Percentiles rank a stretch among this genome's conserved stretches.
These are phyloP conservation scores for Bothia castanella DNA, from an alignment of 1,284 basidiomycete species.

Conservation along the genomic window DNA sequence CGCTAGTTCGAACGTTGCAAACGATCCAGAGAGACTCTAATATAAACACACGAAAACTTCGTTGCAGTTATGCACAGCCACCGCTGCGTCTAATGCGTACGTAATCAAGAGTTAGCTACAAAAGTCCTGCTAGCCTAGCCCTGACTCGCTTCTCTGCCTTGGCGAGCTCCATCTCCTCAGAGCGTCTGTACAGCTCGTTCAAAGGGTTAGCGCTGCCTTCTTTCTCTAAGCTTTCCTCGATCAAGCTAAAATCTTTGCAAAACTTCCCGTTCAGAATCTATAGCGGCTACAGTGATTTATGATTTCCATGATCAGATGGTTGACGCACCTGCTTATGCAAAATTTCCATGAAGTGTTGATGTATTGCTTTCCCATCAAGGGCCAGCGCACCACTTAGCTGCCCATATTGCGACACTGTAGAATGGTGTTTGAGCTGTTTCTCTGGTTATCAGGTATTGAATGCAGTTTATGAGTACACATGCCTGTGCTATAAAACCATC, in stretches of 20 bases:
- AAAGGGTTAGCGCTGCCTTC: slow-evolving; percentile 55
- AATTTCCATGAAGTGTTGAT: slow-evolving; percentile 56
- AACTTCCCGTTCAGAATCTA: slow-evolving; percentile 61
- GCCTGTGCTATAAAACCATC: slow-evolving; percentile 61
- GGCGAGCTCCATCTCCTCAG: slow-evolving; percentile 50
- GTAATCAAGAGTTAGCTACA: slow-evolving; percentile 27
- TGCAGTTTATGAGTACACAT: neutral
- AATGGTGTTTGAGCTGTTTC: slow-evolving; percentile 57
- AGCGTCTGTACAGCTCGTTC: slow-evolving; percentile 49
- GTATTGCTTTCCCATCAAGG: slow-evolving; percentile 47
- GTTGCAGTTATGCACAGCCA: slow-evolving; percentile 31
- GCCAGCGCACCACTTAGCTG: slow-evolving; percentile 56
- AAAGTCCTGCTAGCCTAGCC: slow-evolving; percentile 42
- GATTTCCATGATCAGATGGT: neutral
- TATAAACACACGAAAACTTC: slow-evolving; percentile 37
- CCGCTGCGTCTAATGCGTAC: slow-evolving; percentile 2
- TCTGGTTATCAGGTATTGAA: neutral
- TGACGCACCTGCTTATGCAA: slow-evolving; percentile 49
- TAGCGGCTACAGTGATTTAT: neutral
- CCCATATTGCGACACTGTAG: slow-evolving; percentile 58
- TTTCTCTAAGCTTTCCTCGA: slow-evolving; percentile 58
- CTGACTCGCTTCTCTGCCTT: slow-evolving; percentile 60
- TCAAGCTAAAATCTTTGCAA: slow-evolving; percentile 51
- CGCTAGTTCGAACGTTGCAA: slow-evolving; percentile 11
- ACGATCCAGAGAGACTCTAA: slow-evolving; percentile 10